Evolutionary conservation across 116 monocot species (phyloP).

Genomic region (Dioscorea cayenensis): DNA sequence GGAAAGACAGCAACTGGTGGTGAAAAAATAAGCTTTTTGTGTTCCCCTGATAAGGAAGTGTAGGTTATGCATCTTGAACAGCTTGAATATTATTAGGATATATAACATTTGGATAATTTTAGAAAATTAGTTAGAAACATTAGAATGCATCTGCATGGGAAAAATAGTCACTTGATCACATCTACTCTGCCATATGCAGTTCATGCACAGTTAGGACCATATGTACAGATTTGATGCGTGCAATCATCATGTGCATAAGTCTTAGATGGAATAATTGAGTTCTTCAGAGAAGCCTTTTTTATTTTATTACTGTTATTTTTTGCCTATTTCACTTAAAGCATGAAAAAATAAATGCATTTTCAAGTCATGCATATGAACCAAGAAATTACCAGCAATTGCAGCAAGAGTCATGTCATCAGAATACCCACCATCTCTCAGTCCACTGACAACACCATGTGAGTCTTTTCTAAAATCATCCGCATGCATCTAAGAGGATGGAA

Average conservation of each 20-base stretch:
- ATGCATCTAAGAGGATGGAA: slow-evolving; percentile 72
- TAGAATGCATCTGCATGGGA: too few species aligned
- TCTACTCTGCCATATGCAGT: too few species aligned
- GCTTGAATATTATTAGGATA: too few species aligned
- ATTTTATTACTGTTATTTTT: too few species aligned
- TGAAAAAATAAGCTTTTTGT: slow-evolving; percentile 90
- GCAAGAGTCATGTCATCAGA: slow-evolving; percentile 99
- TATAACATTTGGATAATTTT: neutral
- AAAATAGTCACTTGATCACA: too few species aligned
- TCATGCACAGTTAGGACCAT: too few species aligned
- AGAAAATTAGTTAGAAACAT: neutral
- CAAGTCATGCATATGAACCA: neutral
- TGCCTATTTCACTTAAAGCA: neutral
- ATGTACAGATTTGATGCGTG: too few species aligned
- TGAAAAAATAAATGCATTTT: neutral
- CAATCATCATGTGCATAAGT: too few species aligned
- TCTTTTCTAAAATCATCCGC: slow-evolving; percentile 93
- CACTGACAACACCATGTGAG: slow-evolving; percentile 76
- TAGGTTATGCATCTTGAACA: neutral
- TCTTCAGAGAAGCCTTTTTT: too few species aligned
- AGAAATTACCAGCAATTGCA: slow-evolving; percentile 78
- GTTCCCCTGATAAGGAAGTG: slow-evolving; percentile 43
- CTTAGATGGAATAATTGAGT: too few species aligned
- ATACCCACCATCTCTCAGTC: slow-evolving; percentile 94
- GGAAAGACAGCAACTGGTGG: slow-evolving; percentile 97